Base-by-base conservation (phyloP, 2,329 filamentous ascomycete species). In the Ascochyta lentis region DNA sequence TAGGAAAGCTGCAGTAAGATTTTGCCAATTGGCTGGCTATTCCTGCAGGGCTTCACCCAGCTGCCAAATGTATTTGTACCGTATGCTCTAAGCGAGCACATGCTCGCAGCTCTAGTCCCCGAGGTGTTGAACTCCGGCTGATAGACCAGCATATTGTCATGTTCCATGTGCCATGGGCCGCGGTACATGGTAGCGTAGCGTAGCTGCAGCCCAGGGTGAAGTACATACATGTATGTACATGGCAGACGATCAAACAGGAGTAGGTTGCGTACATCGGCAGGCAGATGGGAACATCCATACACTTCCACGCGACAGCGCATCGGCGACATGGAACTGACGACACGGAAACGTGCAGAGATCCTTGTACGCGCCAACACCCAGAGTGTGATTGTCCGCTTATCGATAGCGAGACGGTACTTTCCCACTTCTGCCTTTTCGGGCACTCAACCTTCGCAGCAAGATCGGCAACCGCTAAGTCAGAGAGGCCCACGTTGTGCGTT, bases 401-500 rank as follows among this genome's bases (percentile, higher is more conserved):
- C 57, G 47, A 60, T 57, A 56, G 40, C 42, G 46, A 29, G 43
- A 41, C 46, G 46, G 38, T 49, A 31, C 16, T 33, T 49, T 19
- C 34, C 39, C 51, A 48, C 27, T 15, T 34, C n/a, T 34, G 33
- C 31, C 33, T 15, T 43, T 34, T 42, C 38, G 43, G 50, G 22
- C 38, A 42, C n/a, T 24, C 38, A 34, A 33, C 6, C 26, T 23
- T 43, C 26, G 38, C 33, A 46, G 27, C 45, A 59, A 53, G 63
- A 64, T 61, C 61, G 50, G 56, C 61, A 56, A 41, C 48, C 49
- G 48, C 60, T 65, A 65, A 64, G 59, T 63, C 61, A 64, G 34
- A 50, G 50, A 43, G 57, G 56, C 63, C 64, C 67, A 66, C 66
- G 65, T 68, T 58, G 64, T 53, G 56, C 37, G 58, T 63, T 63